Percentiles rank a stretch among this genome's conserved stretches.
phyloP scores from a whole-genome alignment of 2,329 filamentous ascomycete species.

The Beauveria asiatica region DNA sequence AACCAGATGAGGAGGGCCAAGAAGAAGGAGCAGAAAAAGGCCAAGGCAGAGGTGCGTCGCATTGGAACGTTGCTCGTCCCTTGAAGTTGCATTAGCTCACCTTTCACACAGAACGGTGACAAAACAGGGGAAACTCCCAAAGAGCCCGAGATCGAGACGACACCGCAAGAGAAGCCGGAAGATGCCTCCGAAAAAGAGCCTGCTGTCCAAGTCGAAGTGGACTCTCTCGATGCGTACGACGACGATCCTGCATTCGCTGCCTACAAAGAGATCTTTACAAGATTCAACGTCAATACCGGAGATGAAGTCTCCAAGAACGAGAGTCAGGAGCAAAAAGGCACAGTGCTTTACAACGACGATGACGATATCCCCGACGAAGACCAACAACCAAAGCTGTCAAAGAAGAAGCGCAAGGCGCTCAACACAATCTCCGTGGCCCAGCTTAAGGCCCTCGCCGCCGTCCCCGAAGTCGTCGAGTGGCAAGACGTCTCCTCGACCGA shows the following conservation, averaged over 20 bases:
- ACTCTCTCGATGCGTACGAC: constrained; percentile 23
- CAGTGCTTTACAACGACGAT: constrained; percentile 61
- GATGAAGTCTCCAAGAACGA: constrained; percentile 40
- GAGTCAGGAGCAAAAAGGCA: constrained; percentile 55
- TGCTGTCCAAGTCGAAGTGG: constrained; percentile 20
- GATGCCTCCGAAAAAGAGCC: constrained; percentile 35
- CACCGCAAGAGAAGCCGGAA: constrained; percentile 26
- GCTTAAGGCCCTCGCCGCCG: constrained; percentile 82
- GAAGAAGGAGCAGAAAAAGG: constrained; percentile 85
- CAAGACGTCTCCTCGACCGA: constrained; percentile 89
- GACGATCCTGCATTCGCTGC: constrained; percentile 74
- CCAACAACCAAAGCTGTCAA: constrained; percentile 66
- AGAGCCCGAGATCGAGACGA: constrained; percentile 19
- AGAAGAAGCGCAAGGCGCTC: constrained; percentile 87
- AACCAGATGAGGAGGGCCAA: constrained; percentile 88
- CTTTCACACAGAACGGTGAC: not conserved
- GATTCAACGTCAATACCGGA: constrained; percentile 52
- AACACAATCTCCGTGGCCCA: constrained; percentile 93
- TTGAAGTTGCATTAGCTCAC: not conserved
- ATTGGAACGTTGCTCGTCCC: not conserved
- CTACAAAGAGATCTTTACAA: constrained; percentile 75
- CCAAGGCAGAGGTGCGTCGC: constrained; percentile 43
- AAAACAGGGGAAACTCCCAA: not conserved
- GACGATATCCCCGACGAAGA: constrained; percentile 76
- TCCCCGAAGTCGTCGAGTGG: constrained; percentile 95